These are phyloP conservation scores for Alternaria brassicae DNA, from an alignment of 2,329 filamentous ascomycete genomes.

Conservation along the genomic window DNA sequence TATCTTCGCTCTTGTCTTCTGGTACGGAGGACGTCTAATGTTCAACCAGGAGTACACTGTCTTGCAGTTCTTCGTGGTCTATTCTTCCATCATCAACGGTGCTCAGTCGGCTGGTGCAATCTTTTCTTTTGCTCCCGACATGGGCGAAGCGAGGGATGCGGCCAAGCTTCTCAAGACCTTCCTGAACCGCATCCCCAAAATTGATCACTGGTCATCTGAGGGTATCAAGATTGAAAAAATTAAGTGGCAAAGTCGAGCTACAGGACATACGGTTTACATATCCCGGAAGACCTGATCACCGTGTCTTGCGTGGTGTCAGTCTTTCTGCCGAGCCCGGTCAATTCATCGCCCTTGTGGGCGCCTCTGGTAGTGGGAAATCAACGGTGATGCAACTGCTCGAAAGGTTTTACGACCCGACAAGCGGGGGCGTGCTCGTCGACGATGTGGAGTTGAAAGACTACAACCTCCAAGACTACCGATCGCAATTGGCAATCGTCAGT, in stretches of 20 bases:
- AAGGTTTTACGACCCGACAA: slow-evolving; percentile 90
- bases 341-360: slow-evolving; percentile 90
- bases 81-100: slow-evolving; percentile 86
- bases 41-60: slow-evolving; percentile 63
- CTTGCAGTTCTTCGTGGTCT: slow-evolving; percentile 94
- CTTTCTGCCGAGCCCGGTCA: slow-evolving; percentile 76
- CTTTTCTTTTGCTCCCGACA: slow-evolving; percentile 94
- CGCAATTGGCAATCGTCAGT: slow-evolving; percentile 85
- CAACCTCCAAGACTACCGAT: slow-evolving; percentile 83
- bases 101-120: slow-evolving; percentile 91
- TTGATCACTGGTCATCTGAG: slow-evolving; percentile 59
- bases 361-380: slow-evolving; percentile 91
- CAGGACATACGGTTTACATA: slow-evolving; percentile 94
- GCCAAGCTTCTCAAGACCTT: slow-evolving; percentile 80
- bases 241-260: slow-evolving; percentile 79
- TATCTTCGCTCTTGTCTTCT: slow-evolving; percentile 49
- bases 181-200: slow-evolving; percentile 80
- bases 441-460: slow-evolving; percentile 80
- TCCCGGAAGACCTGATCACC: slow-evolving; percentile 86
- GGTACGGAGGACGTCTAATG: slow-evolving; percentile 47
- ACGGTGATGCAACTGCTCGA: slow-evolving; percentile 92
- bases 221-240: slow-evolving; percentile 60
- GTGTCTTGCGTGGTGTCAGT: slow-evolving; percentile 86
- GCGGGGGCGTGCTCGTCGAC: slow-evolving; percentile 82
- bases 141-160: slow-evolving; percentile 92